Evolutionary conservation across 2,329 filamentous ascomycete species (phyloP).

Genomic region (Fusarium nurragi): DNA sequence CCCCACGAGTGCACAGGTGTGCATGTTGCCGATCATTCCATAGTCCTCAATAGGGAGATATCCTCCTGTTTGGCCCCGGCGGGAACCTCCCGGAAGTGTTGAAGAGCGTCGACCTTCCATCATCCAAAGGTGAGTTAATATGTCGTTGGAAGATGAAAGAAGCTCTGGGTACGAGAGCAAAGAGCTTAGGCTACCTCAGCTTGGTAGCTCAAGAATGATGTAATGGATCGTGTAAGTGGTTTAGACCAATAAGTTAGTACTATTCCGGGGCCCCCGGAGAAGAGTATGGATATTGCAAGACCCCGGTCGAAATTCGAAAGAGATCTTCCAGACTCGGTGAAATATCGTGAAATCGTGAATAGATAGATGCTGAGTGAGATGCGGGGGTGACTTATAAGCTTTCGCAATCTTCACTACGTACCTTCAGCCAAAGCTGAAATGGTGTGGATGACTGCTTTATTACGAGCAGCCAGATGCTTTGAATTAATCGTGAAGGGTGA

Average conservation of each 20-base stretch:
- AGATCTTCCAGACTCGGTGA: not conserved
- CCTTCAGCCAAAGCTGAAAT: constrained; percentile 9
- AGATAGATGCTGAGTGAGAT: not conserved
- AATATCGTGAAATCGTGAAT: not conserved
- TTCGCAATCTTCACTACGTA: constrained; percentile 23
- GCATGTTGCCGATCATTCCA: constrained; percentile 83
- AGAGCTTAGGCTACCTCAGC: not conserved
- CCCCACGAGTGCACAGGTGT: constrained; percentile 78
- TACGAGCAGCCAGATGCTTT: constrained; percentile 14
- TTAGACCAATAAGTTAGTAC: constrained; percentile 1
- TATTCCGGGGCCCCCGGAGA: constrained; percentile 8
- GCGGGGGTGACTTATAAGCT: constrained; percentile 34
- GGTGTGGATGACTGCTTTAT: constrained; percentile 26
- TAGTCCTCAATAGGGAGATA: constrained; percentile 77
- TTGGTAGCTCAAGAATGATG: constrained; percentile 33
- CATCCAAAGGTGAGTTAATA: not conserved
- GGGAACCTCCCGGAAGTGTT: constrained; percentile 46
- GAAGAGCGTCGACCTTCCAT: constrained; percentile 50
- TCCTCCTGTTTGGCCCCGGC: constrained; percentile 53
- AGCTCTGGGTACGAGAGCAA: not conserved
- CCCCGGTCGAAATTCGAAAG: not conserved
- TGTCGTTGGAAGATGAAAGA: constrained; percentile 1
- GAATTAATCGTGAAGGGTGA: not conserved
- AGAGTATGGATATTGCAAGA: constrained; percentile 1
- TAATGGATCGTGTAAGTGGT: constrained; percentile 34